These are phyloP conservation scores for Fusarium sp. DNA, from an alignment of 2,329 filamentous ascomycete species.

Conservation along the genomic window DNA sequence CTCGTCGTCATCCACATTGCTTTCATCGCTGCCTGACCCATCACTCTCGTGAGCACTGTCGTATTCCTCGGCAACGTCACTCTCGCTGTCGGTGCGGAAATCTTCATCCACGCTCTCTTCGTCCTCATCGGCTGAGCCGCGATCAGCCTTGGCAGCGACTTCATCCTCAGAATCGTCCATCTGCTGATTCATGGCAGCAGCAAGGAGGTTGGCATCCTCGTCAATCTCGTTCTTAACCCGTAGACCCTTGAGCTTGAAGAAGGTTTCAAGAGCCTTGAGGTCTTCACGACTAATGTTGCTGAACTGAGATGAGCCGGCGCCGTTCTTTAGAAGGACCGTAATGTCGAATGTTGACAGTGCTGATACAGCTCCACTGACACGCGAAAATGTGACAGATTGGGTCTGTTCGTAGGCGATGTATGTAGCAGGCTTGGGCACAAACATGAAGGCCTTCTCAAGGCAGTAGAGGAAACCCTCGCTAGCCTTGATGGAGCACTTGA, in stretches of 20 bases:
- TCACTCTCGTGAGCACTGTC: conserved; percentile 92
- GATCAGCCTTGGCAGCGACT: conserved; percentile 77
- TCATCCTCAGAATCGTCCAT: conserved; percentile 88
- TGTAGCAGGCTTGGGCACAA: conserved; percentile 96
- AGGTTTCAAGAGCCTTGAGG: conserved; percentile 93
- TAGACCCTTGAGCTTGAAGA: conserved; percentile 95
- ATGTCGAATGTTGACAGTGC: conserved; percentile 98
- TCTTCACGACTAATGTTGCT: conserved; percentile 99
- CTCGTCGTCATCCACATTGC: conserved; percentile 61
- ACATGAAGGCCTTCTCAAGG: conserved; percentile 98
- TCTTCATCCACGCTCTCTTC: conserved; percentile 96
- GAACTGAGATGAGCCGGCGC: conserved; percentile 91
- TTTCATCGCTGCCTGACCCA: conserved; percentile 72
- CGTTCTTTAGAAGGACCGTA: conserved; percentile 88
- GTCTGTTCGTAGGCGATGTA: conserved; percentile 97
- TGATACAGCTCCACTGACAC: conserved; percentile 92
- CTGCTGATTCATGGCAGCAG: conserved; percentile 85
- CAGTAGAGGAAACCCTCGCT: conserved; percentile 98
- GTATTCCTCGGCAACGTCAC: conserved; percentile 95
- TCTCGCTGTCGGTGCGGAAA: conserved; percentile 92
- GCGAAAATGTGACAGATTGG: conserved; percentile 91
- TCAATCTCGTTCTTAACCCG: conserved; percentile 99
- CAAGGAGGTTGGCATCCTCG: conserved; percentile 85
- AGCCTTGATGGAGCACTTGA: conserved; percentile 99
- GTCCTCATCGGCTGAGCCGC: conserved; percentile 95